Evolutionary conservation across 345 rosid species (phyloP).

Genomic region (Acer saccharum): DNA sequence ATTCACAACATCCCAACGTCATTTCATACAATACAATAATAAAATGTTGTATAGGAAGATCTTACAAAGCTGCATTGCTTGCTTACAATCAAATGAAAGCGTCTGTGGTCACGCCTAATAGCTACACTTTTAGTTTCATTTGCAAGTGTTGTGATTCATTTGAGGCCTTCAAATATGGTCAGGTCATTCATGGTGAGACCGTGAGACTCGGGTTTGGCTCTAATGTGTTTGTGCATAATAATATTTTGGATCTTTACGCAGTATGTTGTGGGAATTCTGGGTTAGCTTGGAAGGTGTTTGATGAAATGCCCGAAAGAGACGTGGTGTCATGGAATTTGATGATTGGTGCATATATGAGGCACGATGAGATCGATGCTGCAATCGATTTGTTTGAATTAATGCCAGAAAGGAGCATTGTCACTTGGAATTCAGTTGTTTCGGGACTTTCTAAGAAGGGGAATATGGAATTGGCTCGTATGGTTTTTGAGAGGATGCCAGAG

Average conservation of each 20-base stretch:
- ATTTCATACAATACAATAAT: conserved; percentile 34
- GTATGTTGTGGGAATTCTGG: conserved; percentile 18
- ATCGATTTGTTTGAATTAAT: conserved; percentile 32
- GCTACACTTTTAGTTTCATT: conserved; percentile 32
- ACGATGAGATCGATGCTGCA: conserved; percentile 20
- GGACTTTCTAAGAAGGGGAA: conserved; percentile 32
- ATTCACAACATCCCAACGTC: conserved; percentile 11
- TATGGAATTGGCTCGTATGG: conserved; percentile 25
- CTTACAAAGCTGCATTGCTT: conserved; percentile 14
- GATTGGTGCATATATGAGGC: conserved; percentile 25
- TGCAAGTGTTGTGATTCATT: conserved; percentile 31
- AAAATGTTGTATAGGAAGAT: conserved; percentile 33
- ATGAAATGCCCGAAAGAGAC: conserved; percentile 32
- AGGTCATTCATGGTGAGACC: conserved; percentile 30
- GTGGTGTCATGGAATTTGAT: conserved; percentile 38
- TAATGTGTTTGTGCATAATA: conserved; percentile 28
- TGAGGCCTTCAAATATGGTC: conserved; percentile 27
- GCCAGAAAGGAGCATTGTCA: conserved; percentile 24
- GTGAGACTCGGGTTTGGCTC: conserved; percentile 27
- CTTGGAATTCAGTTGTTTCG: conserved; percentile 33
- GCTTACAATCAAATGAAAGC: conserved; percentile 35
- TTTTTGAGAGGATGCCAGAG: conserved; percentile 30
- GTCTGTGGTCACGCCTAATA: conserved; percentile 28
- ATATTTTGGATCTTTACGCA: conserved; percentile 32
- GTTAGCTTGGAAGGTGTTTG: conserved; percentile 28